Conservation (phyloP, 306 rosid species). For the Glycine soja region DNA sequence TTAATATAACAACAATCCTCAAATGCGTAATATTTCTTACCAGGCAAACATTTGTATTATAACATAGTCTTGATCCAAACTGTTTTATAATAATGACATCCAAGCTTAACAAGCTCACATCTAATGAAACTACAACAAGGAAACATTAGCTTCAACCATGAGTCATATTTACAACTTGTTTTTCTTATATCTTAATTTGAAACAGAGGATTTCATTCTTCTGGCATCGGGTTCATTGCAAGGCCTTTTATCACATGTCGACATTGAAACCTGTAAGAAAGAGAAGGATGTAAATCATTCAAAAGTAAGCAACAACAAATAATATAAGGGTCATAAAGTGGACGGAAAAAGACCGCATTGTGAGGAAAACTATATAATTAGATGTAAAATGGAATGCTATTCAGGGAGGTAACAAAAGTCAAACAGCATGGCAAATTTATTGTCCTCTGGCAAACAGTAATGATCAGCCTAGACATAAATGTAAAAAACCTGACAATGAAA, state of each 20-base stretch:
- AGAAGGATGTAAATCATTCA: conserved; percentile 25
- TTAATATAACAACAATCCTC: conserved; percentile 4
- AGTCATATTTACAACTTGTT: conserved; percentile 43
- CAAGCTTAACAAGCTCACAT: conserved; percentile 26
- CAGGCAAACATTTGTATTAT: conserved; percentile 21
- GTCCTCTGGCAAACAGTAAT: conserved; percentile 17
- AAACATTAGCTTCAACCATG: conserved; percentile 27
- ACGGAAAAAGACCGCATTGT: too few relatives aligned
- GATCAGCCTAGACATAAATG: conserved; percentile 7
- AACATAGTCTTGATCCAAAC: conserved; percentile 5
- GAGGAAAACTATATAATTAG: too few relatives aligned
- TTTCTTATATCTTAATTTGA: conserved; percentile 16
- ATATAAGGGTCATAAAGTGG: background rate
- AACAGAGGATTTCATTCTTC: conserved; percentile 64
- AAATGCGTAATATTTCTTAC: conserved; percentile 25
- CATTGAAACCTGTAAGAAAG: conserved; percentile 84
- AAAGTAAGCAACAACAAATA: conserved; percentile 22
- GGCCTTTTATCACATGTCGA: conserved; percentile 87
- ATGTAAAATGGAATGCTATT: too few relatives aligned
- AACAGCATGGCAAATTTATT: conserved; percentile 27
- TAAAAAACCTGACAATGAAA: background rate
- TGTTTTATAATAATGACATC: conserved; percentile 26
- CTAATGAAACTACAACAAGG: conserved; percentile 31
- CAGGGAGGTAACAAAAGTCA: background rate
- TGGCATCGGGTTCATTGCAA: conserved; percentile 60